Base-by-base conservation (phyloP, 192 early-diverging fungal genomes). In the Coemansia umbellata region DNA sequence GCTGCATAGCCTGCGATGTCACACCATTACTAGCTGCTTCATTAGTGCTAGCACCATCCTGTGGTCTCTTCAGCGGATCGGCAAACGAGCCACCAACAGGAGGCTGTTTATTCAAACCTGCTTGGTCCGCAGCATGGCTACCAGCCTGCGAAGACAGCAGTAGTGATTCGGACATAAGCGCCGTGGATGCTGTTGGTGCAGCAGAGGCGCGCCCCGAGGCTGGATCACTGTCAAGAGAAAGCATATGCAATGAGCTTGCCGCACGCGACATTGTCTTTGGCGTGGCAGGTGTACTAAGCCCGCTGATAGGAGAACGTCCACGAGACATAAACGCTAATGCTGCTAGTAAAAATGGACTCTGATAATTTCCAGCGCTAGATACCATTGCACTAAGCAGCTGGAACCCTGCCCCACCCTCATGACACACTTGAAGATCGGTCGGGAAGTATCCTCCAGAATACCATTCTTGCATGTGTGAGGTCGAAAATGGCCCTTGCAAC, bases 381-480 rank as follows among this genome's bases (percentile, higher is more conserved):
- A 94, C 68, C 40, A 92, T 78, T 5, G 66, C 59, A 14, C 84
- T 81, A 3, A 98, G 69, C 0, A 89, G 89, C 57, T 94, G 90
- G 69, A 93, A 96, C 3, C 63, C 64, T 3, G 80, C 24, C 24
- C 92, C 88, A 35, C 89, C 88, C 23, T 89, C 87, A 33, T 85
- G 79, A 69, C 87, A 86, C 27, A 98, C 85, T 21, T 91, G 84
- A 27, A 98, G 78, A 35, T 85, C 83, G 17, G 79, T 72, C 0
- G 80, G 76, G 58, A 98, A 96, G 65, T 91, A 98, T 21, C 89
- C 90, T 18, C 80, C 85, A 18, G 80, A 80, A 72, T 83, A 92
- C 95, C 95, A 98, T 32, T 91, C 92, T 37, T 98, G 91, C 95
- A 98, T 98, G 42, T 94, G 87, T 10, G 85, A 68, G 14, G 87